These are phyloP conservation scores for Cercospora nicotianae DNA, from an alignment of 2,329 filamentous ascomycete genomes.

Conservation along the genomic window DNA sequence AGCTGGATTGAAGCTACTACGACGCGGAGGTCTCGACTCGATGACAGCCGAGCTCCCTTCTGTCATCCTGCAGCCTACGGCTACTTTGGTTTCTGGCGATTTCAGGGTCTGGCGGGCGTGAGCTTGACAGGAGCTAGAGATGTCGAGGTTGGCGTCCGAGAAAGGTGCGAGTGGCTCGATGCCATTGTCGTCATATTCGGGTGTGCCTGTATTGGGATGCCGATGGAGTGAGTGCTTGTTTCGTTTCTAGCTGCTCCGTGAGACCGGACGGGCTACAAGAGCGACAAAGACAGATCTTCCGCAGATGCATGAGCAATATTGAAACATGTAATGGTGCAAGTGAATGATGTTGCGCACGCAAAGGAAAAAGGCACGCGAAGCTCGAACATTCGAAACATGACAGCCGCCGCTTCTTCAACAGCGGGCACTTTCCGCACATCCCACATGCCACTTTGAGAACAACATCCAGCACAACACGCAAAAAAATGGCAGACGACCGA, in stretches of 20 bases:
- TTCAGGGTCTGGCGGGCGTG: not conserved
- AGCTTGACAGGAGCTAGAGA: not conserved
- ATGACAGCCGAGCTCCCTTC: not conserved
- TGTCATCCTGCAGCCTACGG: not conserved
- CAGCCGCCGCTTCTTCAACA: not conserved
- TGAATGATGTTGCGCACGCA: not conserved
- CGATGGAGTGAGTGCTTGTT: not conserved
- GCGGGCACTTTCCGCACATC: constrained; percentile 8
- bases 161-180: not conserved
- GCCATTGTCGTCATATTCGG: not conserved
- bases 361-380: not conserved
- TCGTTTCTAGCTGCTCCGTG: not conserved
- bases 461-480: not conserved
- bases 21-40: constrained; percentile 17
- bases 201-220: not conserved
- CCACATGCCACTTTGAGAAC: not conserved
- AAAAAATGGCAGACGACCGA: constrained; percentile 33
- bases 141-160: not conserved
- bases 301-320: not conserved
- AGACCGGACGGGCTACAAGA: not conserved
- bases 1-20: not conserved
- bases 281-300: not conserved
- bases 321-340: not conserved
- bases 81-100: not conserved
- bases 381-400: constrained; percentile 2